phyloP scores from a whole-genome alignment of 2,329 filamentous ascomycete species.

The Chaetomiaceae sp. region DNA sequence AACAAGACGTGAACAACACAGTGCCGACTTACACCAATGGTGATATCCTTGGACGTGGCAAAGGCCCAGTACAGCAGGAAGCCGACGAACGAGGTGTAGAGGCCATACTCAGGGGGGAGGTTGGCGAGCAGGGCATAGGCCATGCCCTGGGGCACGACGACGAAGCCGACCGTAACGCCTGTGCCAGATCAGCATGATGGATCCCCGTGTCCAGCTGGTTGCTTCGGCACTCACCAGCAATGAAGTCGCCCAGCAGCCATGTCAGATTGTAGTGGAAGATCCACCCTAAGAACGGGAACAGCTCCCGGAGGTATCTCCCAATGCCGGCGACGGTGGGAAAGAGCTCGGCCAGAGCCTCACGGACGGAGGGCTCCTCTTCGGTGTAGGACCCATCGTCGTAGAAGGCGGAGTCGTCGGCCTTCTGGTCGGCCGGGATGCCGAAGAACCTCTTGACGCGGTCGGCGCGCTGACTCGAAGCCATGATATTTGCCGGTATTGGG shows the following conservation, averaged over 20 bases:
- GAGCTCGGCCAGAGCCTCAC: slow-evolving; percentile 17
- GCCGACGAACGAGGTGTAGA: slow-evolving; percentile 81
- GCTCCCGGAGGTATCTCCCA: slow-evolving; percentile 18
- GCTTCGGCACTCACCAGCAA: slow-evolving; percentile 52
- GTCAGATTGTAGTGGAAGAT: slow-evolving; percentile 60
- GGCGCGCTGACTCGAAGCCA: slow-evolving; percentile 13
- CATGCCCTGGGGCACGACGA: slow-evolving; percentile 58
- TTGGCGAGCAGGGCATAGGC: slow-evolving; percentile 71
- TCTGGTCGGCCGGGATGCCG: slow-evolving; percentile 23
- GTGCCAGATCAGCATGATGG: too few species aligned
- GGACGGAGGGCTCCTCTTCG: slow-evolving; percentile 23
- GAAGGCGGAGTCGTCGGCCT: slow-evolving; percentile 18
- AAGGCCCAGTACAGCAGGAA: slow-evolving; percentile 80
- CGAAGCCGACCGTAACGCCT: slow-evolving; percentile 60
- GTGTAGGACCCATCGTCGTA: slow-evolving; percentile 23
- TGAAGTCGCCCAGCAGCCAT: slow-evolving; percentile 69
- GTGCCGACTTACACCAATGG: slow-evolving; percentile 56
- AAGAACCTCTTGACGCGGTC: slow-evolving; percentile 25
- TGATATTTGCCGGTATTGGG: slow-evolving; percentile 9
- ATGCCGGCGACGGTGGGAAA: slow-evolving; percentile 19
- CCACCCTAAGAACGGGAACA: slow-evolving; percentile 27
- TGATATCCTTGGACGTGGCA: slow-evolving; percentile 80
- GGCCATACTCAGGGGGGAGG: slow-evolving; percentile 63
- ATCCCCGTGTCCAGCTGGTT: not conserved
- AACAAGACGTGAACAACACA: not conserved